These are phyloP conservation scores for Blumeriella jaapii DNA, from an alignment of 2,329 filamentous ascomycete species.

Conservation along the genomic window DNA sequence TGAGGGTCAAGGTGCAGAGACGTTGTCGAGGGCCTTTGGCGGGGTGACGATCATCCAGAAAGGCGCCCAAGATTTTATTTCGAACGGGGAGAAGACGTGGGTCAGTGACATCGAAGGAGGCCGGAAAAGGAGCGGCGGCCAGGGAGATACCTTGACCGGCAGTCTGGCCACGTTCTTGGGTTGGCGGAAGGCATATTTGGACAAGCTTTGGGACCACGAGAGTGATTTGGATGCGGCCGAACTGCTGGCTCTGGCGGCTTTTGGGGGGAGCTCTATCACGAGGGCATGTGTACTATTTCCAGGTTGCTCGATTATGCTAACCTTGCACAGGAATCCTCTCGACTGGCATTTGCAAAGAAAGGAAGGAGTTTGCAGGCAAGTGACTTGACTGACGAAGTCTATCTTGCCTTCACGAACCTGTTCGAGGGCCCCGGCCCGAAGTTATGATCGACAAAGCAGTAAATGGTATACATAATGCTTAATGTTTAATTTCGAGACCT, in stretches of 20 bases:
- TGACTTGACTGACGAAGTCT: conserved; percentile 84
- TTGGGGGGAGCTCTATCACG: conserved; percentile 77
- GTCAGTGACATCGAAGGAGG: conserved; percentile 70
- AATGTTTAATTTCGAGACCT: too few species aligned
- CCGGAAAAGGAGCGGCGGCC: conserved; percentile 80
- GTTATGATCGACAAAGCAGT: conserved; percentile 12
- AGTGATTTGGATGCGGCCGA: conserved; percentile 40
- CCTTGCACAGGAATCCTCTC: conserved; percentile 58
- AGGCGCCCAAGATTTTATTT: conserved; percentile 70
- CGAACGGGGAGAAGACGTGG: conserved; percentile 65
- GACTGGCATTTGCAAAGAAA: conserved; percentile 73
- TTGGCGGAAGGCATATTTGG: conserved; percentile 79
- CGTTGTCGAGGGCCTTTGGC: conserved; percentile 61
- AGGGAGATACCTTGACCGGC: conserved; percentile 91
- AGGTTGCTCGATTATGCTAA: conserved; percentile 17
- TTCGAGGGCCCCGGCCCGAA: conserved; percentile 47
- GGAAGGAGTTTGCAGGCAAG: conserved; percentile 85
- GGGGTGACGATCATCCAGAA: conserved; percentile 92
- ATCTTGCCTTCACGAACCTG: conserved; percentile 65
- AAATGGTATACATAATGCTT: too few species aligned
- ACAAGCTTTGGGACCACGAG: conserved; percentile 63
- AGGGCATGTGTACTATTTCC: conserved; percentile 41
- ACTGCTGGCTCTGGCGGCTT: conserved; percentile 68
- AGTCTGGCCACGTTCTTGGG: conserved; percentile 78
- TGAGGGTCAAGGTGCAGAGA: conserved; percentile 40